Base-by-base conservation (phyloP, 2,329 filamentous ascomycete genomes). In the Aspergillus puulaauensis region DNA sequence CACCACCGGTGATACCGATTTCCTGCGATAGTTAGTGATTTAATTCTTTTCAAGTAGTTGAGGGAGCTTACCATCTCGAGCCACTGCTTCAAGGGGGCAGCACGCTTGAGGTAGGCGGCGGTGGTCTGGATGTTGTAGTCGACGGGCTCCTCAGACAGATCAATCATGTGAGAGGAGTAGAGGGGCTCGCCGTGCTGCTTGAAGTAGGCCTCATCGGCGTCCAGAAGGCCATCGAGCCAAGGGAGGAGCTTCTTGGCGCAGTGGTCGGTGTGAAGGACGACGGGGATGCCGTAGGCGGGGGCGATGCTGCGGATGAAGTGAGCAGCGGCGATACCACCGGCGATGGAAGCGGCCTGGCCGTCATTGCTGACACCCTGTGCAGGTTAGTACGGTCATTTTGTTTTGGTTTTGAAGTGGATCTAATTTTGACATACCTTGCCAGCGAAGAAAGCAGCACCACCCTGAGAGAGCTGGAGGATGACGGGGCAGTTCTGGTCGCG, bases 181-280 rank as follows among this genome's bases (percentile, higher is more conserved):
- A 98, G 89, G 65, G 95, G 93, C 79, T 93, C 90, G 80, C 90
- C 90, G 76, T 93, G 86, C 75, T 86, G 77, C 88, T 97, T 96
- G 89, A 96, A 97, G 84, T 93, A 93, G 60, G 82, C 84, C 86
- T 98, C 95, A 73, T 98, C 95, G 69, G 88, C 93, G 64, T 95
- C 92, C 69, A 98, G 80, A 88, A 97, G 93, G 76, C 93, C 93
- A 74, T 97, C 93, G 75, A 98, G 83, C 93, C 93, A 98, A 62
- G 95, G 95, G 57, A 98, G 88, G 59, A 98, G 91, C 88, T 98
- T 98, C 90, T 98, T 98, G 75, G 95, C 93, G 81, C 93, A 96
- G 84, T 98, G 95, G 78, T 99, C 95, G 75, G 93, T 96, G 86
- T 97, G 93, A 60, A 98, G 87, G 70, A 98, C 83, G 68, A 96